Conservation (phyloP, 805 yeast species). For the Candida railenensis region DNA sequence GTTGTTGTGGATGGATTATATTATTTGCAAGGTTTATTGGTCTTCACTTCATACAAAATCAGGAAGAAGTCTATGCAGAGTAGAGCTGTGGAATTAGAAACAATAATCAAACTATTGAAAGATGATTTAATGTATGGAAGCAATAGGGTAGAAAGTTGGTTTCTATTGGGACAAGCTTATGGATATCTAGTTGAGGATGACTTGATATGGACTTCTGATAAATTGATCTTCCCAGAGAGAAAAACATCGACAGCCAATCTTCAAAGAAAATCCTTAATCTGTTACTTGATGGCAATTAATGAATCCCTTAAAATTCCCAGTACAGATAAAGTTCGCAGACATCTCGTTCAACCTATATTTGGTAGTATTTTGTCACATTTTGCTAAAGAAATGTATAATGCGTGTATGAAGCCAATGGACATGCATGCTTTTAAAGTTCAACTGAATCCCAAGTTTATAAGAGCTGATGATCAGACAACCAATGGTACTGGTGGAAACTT, state of each 20-base stretch:
- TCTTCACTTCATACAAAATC: slow-evolving; percentile 64
- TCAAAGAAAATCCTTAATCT: slow-evolving; percentile 69
- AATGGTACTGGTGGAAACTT: slow-evolving; percentile 24
- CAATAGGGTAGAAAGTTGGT: slow-evolving; percentile 81
- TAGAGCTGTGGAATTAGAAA: slow-evolving; percentile 76
- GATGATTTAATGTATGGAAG: slow-evolving; percentile 68
- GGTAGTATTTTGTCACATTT: slow-evolving; percentile 51
- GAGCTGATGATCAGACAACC: slow-evolving; percentile 10
- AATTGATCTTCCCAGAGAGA: slow-evolving; percentile 60
- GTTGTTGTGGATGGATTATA: slow-evolving; percentile 57
- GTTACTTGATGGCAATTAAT: slow-evolving; percentile 73
- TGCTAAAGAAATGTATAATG: slow-evolving; percentile 60
- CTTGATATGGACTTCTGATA: slow-evolving; percentile 88
- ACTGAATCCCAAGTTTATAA: slow-evolving; percentile 33
- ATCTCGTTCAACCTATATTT: slow-evolving; percentile 32
- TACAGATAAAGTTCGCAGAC: slow-evolving; percentile 12
- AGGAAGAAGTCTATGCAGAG: slow-evolving; percentile 80
- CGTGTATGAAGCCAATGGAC: slow-evolving; percentile 62
- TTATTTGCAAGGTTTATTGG: slow-evolving; percentile 64
- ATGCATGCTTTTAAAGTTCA: slow-evolving; percentile 53
- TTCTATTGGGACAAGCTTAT: slow-evolving; percentile 74
- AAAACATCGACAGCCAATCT: slow-evolving; percentile 58
- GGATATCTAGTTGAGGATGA: slow-evolving; percentile 84
- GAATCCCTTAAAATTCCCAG: slow-evolving; percentile 19
- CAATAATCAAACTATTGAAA: slow-evolving; percentile 63